Evolutionary conservation across 306 rosid species (phyloP).

Genomic region (Casuarina cunninghamiana): DNA sequence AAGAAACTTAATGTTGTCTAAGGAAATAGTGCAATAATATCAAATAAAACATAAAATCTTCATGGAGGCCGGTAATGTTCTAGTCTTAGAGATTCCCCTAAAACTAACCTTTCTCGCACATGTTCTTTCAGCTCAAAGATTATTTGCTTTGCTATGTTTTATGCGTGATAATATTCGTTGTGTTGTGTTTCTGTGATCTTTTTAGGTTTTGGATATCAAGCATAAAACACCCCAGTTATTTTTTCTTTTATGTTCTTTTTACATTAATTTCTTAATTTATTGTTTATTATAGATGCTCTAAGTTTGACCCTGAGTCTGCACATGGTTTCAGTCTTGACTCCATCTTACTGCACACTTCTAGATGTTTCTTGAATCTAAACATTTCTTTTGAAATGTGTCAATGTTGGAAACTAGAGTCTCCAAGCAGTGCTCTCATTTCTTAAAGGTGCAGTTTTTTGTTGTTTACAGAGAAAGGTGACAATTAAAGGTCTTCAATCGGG

Average conservation of each 20-base stretch:
- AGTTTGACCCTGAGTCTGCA: not conserved
- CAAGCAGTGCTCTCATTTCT: too few species aligned
- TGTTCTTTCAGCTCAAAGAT: not conserved
- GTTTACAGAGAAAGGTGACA: conserved; percentile 29
- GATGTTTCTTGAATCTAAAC: conserved; percentile 5
- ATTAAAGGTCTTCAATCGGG: conserved; percentile 23
- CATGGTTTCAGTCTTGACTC: not conserved
- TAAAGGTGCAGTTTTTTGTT: too few species aligned
- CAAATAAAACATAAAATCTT: too few species aligned
- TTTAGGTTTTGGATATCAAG: not conserved
- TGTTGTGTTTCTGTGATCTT: not conserved
- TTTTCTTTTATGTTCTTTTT: not conserved
- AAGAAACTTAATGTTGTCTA: too few species aligned
- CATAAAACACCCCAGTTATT: not conserved
- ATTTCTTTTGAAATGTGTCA: conserved; percentile 1
- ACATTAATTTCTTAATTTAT: not conserved
- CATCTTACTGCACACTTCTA: not conserved
- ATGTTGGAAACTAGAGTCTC: conserved; percentile 19
- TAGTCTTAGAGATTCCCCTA: not conserved
- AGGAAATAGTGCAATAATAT: too few species aligned
- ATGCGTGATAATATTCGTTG: not conserved
- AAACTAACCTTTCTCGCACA: not conserved
- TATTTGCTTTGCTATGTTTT: not conserved
- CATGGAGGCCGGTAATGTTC: too few species aligned
- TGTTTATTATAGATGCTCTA: not conserved